Base-by-base conservation (phyloP, 176 grass and related monocot species). In the Puya raimondii region DNA sequence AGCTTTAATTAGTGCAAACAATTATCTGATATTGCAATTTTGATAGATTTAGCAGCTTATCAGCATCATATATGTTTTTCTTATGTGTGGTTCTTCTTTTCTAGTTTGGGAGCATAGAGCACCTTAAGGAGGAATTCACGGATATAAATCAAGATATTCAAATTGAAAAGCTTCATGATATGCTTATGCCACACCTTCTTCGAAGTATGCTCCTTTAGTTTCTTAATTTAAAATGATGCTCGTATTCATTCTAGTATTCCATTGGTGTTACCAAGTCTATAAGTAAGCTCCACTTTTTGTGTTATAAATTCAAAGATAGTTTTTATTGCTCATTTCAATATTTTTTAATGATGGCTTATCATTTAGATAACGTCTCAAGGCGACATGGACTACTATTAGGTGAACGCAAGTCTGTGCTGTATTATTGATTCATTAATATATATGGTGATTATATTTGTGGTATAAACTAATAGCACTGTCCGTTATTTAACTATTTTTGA, bases 71-170 rank as follows among this genome's bases (percentile, higher is more conserved):
- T 61, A 11, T 42, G 17, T 20, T 61, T 61, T 20, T 61, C 56
- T 61, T 20, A 53, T 26, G 18, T 72, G 26, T 16, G 13, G 9
- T 69, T 69, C 48, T 77, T 72, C 16, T 80, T 82, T 73, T 86
- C 70, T 82, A 99, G 95, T 99, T 99, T 86, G 95, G 90, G 76
- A 99, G 95, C 76, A 99, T 99, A 78, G 63, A 79, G 65, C 84
- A 99, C 75, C 87, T 99, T 63, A 90, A 91, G 84, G 85, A 93
- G 74, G 95, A 99, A 80, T 99, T 94, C 64, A 94, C 79, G 54
- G 95, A 99, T 72, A 94, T 99, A 75, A 99, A 99, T 67, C 95
- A 99, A 75, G 95, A 99, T 72, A 90, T 80, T 64, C 85, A 99
- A 80, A 79, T 99, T 73, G 95, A 90, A 64, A 99, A 92, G 75